phyloP scores from a whole-genome alignment of 306 rosid species.

The Hippophae rhamnoides region DNA sequence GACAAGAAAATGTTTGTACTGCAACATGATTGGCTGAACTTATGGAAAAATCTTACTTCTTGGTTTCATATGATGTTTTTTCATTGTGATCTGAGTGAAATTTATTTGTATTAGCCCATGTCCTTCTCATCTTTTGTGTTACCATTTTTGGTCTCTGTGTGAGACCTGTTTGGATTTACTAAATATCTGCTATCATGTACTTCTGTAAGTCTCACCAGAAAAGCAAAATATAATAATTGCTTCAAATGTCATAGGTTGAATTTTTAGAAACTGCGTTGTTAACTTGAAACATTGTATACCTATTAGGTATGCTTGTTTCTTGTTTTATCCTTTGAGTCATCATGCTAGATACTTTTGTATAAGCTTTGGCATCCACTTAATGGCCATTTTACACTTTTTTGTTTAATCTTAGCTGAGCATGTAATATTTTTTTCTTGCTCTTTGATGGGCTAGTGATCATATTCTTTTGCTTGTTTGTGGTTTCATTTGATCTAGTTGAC shows the following conservation, averaged over 20 bases:
- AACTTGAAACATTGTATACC: neutral
- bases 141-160: neutral
- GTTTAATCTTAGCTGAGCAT: constrained; percentile 3
- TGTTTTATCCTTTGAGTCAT: neutral
- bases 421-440: too few species aligned
- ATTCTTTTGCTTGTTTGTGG: constrained; percentile 11
- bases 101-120: neutral
- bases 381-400: neutral
- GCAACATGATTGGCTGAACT: neutral
- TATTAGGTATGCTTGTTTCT: neutral
- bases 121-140: neutral
- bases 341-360: neutral
- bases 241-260: constrained; percentile 1
- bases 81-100: too few species aligned
- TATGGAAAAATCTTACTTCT: neutral
- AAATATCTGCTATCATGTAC: neutral
- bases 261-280: neutral
- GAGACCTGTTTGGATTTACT: neutral
- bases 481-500: constrained; percentile 39
- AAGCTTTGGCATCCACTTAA: neutral
- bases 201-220: neutral
- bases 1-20: neutral
- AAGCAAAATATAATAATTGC: neutral
- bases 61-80: neutral
- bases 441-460: neutral